Evolutionary conservation across 495 filamentous ascomycete species (phyloP).

Genomic region (Pseudoneurospora amorphoporcata): DNA sequence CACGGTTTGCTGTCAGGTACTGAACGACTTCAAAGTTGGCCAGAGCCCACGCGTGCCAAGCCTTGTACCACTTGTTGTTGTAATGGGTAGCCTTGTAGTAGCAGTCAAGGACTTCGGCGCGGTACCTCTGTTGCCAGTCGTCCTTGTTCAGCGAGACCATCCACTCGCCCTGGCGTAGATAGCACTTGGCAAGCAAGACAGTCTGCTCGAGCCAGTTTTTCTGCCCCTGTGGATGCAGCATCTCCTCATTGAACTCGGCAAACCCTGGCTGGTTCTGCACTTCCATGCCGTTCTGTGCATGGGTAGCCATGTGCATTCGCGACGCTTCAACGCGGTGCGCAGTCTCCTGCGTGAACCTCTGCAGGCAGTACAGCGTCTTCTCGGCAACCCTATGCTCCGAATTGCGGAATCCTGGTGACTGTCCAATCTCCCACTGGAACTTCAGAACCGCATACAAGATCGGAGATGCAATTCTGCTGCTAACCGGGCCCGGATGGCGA

Average conservation of each 20-base stretch:
- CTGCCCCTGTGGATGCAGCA: conserved; percentile 31
- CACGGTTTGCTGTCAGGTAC: conserved; percentile 52
- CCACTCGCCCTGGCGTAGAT: conserved; percentile 93
- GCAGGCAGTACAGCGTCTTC: conserved; percentile 65
- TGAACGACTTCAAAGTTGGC: conserved; percentile 98
- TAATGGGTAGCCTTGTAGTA: conserved; percentile 87
- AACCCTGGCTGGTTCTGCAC: conserved; percentile 42
- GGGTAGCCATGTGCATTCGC: conserved; percentile 39
- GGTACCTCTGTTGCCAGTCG: conserved; percentile 75
- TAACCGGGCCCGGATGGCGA: conserved; percentile 24
- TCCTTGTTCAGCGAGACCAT: conserved; percentile 69
- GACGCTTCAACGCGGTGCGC: conserved; percentile 61
- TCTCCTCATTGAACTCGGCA: conserved; percentile 46
- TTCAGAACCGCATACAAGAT: conserved; percentile 90
- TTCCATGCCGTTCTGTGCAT: conserved; percentile 45
- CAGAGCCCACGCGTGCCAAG: conserved; percentile 98
- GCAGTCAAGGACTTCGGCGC: conserved; percentile 66
- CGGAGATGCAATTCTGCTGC: conserved; percentile 51
- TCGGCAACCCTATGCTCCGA: conserved; percentile 32
- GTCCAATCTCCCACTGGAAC: conserved; percentile 82
- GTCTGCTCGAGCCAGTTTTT: conserved; percentile 48
- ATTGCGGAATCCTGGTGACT: conserved; percentile 26
- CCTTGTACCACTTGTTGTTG: conserved; percentile 92
- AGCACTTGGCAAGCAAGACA: conserved; percentile 84
- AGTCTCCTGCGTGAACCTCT: conserved; percentile 69